A percentile compares a stretch with the other conserved stretches of the same genome.
These are phyloP conservation scores for Hypoxylon rubiginosum DNA, from an alignment of 2,329 filamentous ascomycete genomes.

Conservation along the genomic window DNA sequence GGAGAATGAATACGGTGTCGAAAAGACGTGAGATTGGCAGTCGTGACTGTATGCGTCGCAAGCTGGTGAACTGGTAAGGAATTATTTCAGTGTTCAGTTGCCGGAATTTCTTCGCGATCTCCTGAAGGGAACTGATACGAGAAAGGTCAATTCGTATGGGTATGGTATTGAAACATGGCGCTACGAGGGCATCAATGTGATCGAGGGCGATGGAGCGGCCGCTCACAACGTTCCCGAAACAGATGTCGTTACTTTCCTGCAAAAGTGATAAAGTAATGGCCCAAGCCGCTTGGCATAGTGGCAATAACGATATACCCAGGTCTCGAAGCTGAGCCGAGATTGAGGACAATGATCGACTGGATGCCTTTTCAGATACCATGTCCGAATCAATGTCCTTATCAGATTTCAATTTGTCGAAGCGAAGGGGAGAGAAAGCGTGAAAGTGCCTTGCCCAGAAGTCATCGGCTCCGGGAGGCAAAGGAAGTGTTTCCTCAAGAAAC, in stretches of 20 bases:
- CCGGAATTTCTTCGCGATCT: conserved; percentile 73
- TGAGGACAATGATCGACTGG: conserved; percentile 54
- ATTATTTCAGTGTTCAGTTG: conserved; percentile 71
- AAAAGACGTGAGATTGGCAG: conserved; percentile 70
- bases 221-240: conserved; percentile 89
- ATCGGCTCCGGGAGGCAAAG: conserved; percentile 63
- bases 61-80: conserved; percentile 79
- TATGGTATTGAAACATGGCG: conserved; percentile 92
- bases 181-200: conserved; percentile 79
- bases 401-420: conserved; percentile 26
- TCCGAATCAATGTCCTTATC: conserved; percentile 18
- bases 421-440: conserved; percentile 58
- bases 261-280: conserved; percentile 71
- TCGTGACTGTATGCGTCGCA: conserved; percentile 76
- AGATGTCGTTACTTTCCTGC: conserved; percentile 73
- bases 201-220: conserved; percentile 78
- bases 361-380: conserved; percentile 29
- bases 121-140: conserved; percentile 62
- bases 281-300: conserved; percentile 81
- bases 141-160: conserved; percentile 74
- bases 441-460: conserved; percentile 76
- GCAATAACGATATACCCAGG: conserved; percentile 72
- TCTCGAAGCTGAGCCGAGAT: conserved; percentile 65
- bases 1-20: conserved; percentile 84
- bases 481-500: conserved; percentile 73